Evolutionary conservation across 352 stramenopile species (phyloP), one percentile per base, ranked within the genome.

Genomic region (Globisporangium alternatum): DNA sequence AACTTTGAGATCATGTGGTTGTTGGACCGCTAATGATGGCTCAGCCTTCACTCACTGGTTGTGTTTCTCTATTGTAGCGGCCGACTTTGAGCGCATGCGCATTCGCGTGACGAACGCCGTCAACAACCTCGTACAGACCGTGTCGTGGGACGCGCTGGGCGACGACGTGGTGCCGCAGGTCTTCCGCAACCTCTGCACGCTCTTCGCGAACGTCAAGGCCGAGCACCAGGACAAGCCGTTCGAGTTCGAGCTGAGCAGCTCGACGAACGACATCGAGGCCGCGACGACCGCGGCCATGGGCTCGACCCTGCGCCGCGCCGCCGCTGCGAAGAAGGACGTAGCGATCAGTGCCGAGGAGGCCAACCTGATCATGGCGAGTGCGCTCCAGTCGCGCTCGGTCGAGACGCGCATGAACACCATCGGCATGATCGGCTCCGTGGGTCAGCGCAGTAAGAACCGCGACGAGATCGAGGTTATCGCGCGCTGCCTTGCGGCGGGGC

Each of bases 41-140:
- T 41, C 10, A 7, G 15, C 60, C 37, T 8, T 64, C 43, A 31
- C 30, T 58, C 10, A 35, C n/a, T 21, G 35, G 21, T 15, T 25
- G 8, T 44, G 8, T 41, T 17, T 9, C 3, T 64, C 3, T 21
- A 19, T 13, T 21, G 22, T 57, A 88, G 81, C 72, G 8, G 65
- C 68, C 12, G 86, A 95, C 66, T 94, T 96, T 47, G 77, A 85
- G 56, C 81, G 79, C 53, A 95, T 96, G 69, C 88, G 85, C 60
- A 86, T 91, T 56, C 88, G 88, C 54, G 80, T 86, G 13, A 84
- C 74, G 67, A 93, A 94, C 58, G 83, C 84, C 8, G 66, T 96
- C 9, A 96, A 90, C 70, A 96, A 96, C 66, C 74, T 94, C 54
- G 53, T 95, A 37, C 78, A 90, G 52, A 75, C 68, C 13, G 65